Evolutionary conservation across 2,329 filamentous ascomycete species (phyloP).

Genomic region (Talaromyces sp.): DNA sequence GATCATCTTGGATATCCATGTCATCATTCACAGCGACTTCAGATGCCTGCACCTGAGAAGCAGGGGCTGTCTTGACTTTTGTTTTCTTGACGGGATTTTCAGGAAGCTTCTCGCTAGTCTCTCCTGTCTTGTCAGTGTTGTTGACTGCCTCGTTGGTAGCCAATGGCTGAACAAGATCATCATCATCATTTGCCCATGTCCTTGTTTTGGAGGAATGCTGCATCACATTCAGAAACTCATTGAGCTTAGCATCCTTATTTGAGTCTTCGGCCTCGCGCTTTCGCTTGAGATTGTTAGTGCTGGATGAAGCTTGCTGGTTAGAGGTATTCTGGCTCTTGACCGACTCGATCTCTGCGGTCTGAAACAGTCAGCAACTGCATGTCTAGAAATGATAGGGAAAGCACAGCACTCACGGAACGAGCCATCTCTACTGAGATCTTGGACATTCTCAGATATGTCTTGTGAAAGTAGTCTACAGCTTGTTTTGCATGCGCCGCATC

Average conservation of each 20-base stretch:
- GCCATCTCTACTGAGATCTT: conserved; percentile 87
- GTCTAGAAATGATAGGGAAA: conserved; percentile 14
- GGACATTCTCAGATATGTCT: conserved; percentile 91
- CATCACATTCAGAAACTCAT: conserved; percentile 83
- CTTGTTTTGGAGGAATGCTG: conserved; percentile 61
- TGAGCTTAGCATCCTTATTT: conserved; percentile 69
- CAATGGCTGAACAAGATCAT: conserved; percentile 25
- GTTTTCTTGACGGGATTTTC: conserved; percentile 6
- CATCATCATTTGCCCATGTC: conserved; percentile 55
- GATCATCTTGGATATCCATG: neutral
- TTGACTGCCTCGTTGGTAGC: conserved; percentile 20
- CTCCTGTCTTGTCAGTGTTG: conserved; percentile 36
- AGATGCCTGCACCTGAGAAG: conserved; percentile 10
- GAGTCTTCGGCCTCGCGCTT: conserved; percentile 47
- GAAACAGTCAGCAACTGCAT: conserved; percentile 19
- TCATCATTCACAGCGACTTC: conserved; percentile 11
- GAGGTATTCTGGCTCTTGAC: conserved; percentile 17
- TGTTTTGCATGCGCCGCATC: conserved; percentile 70
- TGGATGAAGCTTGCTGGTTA: conserved; percentile 16
- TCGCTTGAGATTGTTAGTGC: conserved; percentile 32
- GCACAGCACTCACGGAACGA: conserved; percentile 59
- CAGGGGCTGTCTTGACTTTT: neutral
- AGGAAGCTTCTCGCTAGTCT: conserved; percentile 41
- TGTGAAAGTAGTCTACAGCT: conserved; percentile 93
- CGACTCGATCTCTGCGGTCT: conserved; percentile 32